A percentile compares a stretch with the other conserved stretches of the same genome.
phyloP scores from a whole-genome alignment of 2,329 filamentous ascomycete species.

The Pseudogymnoascus sp. region DNA sequence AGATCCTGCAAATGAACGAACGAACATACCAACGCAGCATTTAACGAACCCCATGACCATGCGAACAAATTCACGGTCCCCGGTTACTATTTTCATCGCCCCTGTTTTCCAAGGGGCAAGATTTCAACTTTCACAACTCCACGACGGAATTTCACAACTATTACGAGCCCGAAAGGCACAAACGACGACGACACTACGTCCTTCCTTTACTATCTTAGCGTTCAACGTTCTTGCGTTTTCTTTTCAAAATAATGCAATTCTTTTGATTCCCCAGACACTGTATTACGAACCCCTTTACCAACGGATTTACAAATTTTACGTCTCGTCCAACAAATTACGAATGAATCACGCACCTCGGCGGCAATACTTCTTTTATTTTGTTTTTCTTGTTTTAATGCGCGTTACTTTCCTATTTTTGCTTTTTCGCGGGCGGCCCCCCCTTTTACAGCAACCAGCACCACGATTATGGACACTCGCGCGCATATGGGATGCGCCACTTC shows the following conservation, averaged over 20 bases:
- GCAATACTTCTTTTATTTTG: background rate
- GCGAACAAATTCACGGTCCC: background rate
- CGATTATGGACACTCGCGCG: background rate
- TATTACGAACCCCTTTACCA: background rate
- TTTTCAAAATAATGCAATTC: background rate
- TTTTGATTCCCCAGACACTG: background rate
- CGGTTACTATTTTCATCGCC: background rate
- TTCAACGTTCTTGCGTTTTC: background rate
- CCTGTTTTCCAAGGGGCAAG: background rate
- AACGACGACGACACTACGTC: background rate
- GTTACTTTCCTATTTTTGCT: background rate
- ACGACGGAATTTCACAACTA: background rate
- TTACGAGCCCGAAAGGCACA: background rate
- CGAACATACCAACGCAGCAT: slow-evolving; percentile 1
- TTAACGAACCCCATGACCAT: slow-evolving; percentile 2
- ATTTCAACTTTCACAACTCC: background rate
- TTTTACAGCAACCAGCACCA: background rate
- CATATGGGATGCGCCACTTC: background rate
- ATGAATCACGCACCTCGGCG: slow-evolving; percentile 2
- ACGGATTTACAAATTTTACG: background rate
- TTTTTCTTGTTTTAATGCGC: background rate
- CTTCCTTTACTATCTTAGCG: background rate
- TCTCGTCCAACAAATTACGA: slow-evolving; percentile 1
- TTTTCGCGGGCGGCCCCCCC: background rate
- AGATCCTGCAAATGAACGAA: slow-evolving; percentile 2